A percentile compares a stretch with the other conserved stretches of the same genome.
Conservation (phyloP, 1,284 basidiomycete species). For the Rhodotorula sp. region DNA sequence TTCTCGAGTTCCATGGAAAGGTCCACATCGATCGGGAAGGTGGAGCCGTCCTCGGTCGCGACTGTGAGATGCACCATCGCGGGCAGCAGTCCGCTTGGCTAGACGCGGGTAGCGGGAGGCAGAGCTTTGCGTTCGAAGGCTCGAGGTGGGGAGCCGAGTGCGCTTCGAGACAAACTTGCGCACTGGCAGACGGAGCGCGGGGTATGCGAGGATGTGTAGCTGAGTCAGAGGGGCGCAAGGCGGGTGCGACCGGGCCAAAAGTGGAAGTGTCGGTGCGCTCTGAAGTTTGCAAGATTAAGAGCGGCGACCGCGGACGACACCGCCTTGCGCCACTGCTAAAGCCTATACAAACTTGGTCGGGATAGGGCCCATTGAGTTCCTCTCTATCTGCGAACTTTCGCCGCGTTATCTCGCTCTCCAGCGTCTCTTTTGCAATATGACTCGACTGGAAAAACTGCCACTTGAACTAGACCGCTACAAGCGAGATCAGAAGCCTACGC, state of each 20-base stretch:
- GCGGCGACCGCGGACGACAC: background rate
- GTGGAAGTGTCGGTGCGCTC: background rate
- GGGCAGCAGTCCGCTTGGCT: too few relatives aligned
- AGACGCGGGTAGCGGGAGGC: background rate
- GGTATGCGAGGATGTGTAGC: background rate
- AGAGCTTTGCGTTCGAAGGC: background rate
- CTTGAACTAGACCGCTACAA: too few relatives aligned
- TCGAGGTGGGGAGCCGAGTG: background rate
- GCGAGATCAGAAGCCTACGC: background rate
- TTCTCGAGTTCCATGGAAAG: constrained; percentile 82
- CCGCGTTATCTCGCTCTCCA: too few relatives aligned
- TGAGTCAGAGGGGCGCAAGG: background rate
- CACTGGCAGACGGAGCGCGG: background rate
- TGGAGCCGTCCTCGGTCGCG: constrained; percentile 66
- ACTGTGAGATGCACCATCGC: constrained; percentile 74
- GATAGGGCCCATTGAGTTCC: too few relatives aligned
- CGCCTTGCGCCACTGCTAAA: too few relatives aligned
- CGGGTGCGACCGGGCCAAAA: too few relatives aligned
- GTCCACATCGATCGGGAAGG: constrained; percentile 75
- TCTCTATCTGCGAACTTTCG: too few relatives aligned
- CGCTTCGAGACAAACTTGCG: background rate
- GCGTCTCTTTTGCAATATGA: too few relatives aligned
- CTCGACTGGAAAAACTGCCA: too few relatives aligned
- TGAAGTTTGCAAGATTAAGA: background rate
- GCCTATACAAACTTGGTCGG: too few relatives aligned